Evolutionary conservation across 2,329 filamentous ascomycete genomes (phyloP).

Genomic region (Trichoderma koningiopsis): DNA sequence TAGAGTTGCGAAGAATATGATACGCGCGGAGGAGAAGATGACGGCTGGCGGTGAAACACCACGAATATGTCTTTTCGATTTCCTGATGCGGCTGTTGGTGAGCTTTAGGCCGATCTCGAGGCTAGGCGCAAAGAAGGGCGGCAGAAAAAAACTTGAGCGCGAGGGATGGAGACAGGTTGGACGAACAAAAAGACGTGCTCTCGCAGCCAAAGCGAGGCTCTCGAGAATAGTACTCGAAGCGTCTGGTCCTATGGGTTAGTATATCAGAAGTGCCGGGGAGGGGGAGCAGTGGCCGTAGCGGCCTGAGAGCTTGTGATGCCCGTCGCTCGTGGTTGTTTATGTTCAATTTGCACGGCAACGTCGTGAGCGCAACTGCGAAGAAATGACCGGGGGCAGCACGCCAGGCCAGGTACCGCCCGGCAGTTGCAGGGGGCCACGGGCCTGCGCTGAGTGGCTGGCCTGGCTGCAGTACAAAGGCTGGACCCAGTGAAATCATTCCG

Average conservation of each 20-base stretch:
- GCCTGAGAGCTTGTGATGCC: conserved; percentile 37
- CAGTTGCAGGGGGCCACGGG: not conserved
- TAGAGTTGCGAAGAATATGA: not conserved
- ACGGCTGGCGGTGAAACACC: not conserved
- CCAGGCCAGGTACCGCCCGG: not conserved
- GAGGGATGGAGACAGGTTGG: not conserved
- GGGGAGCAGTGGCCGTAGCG: conserved; percentile 35
- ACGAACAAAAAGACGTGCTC: not conserved
- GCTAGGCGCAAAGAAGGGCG: conserved; percentile 15
- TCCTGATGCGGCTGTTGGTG: conserved; percentile 13
- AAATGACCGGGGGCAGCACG: not conserved
- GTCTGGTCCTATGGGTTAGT: conserved; percentile 38
- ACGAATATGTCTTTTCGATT: not conserved
- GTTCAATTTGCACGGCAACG: conserved; percentile 29
- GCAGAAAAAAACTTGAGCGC: conserved; percentile 3
- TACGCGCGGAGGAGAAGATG: not conserved
- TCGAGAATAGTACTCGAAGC: not conserved
- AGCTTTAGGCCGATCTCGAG: conserved; percentile 1
- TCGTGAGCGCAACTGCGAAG: conserved; percentile 17
- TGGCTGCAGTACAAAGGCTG: not conserved
- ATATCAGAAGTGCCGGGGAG: conserved; percentile 22
- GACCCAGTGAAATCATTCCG: not conserved
- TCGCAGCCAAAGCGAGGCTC: not conserved
- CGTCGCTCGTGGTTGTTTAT: conserved; percentile 37
- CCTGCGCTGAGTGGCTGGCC: not conserved